Percentiles rank a stretch among this genome's conserved stretches.
Evolutionary conservation across 805 yeast species (phyloP).

Genomic region (Scheffersomyces amazonensis): DNA sequence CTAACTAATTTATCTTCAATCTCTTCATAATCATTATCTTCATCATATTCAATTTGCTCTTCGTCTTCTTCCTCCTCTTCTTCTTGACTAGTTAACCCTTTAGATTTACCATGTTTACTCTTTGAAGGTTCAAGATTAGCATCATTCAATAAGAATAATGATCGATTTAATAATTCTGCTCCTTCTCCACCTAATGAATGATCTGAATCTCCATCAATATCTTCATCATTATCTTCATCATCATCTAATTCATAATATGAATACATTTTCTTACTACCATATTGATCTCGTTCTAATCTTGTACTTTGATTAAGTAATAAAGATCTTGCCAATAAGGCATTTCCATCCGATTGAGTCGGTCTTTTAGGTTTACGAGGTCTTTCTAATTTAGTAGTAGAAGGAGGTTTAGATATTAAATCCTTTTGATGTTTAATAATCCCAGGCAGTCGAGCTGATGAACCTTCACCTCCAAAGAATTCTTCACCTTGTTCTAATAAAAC

Average conservation of each 20-base stretch:
- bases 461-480: constrained; percentile 72
- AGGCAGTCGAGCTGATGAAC: constrained; percentile 46
- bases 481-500: constrained; percentile 77
- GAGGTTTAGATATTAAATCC: neutral
- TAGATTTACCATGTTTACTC: neutral
- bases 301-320: constrained; percentile 19
- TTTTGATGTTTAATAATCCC: constrained; percentile 4
- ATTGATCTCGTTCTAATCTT: constrained; percentile 16
- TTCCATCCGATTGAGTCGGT: neutral
- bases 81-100: neutral
- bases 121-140: neutral
- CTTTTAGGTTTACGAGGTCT: neutral
- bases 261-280: constrained; percentile 21
- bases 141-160: constrained; percentile 21
- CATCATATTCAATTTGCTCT: constrained; percentile 13
- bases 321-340: constrained; percentile 22
- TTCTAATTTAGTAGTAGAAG: constrained; percentile 1
- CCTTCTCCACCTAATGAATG: constrained; percentile 3
- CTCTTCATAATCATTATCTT: constrained; percentile 22
- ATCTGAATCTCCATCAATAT: constrained; percentile 1
- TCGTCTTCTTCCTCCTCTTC: constrained; percentile 11
- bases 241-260: constrained; percentile 31
- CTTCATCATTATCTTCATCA: constrained; percentile 18
- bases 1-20: constrained; percentile 49
- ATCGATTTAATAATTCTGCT: constrained; percentile 14